phyloP scores from a whole-genome alignment of 148 eudicot species.

The Nyssa sinensis region DNA sequence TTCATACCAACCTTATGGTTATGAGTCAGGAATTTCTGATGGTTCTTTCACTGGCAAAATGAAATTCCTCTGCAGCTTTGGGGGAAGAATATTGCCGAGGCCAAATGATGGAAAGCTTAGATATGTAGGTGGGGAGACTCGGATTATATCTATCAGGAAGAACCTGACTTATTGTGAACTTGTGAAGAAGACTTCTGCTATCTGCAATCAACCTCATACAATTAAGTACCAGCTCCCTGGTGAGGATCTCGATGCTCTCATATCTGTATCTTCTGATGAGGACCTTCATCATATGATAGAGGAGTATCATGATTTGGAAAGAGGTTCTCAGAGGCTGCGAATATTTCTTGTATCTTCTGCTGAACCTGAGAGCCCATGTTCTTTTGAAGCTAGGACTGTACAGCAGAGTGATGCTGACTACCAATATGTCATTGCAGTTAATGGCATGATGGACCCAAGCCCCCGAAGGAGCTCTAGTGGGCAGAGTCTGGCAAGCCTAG shows the following conservation, averaged over 20 bases:
- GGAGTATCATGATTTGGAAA: slow-evolving; percentile 80
- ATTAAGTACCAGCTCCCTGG: slow-evolving; percentile 93
- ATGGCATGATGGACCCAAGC: slow-evolving; percentile 55
- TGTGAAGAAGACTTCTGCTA: slow-evolving; percentile 55
- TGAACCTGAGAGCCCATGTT: slow-evolving; percentile 56
- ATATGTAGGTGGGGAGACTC: slow-evolving; percentile 94
- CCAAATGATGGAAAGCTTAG: slow-evolving; percentile 87
- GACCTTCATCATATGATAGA: slow-evolving; percentile 91
- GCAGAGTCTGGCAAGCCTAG: slow-evolving; percentile 40
- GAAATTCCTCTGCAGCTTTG: slow-evolving; percentile 92
- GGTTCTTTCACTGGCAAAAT: slow-evolving; percentile 52
- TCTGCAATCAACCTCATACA: slow-evolving; percentile 63
- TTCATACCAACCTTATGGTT: slow-evolving; percentile 18
- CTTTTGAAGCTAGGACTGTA: slow-evolving; percentile 32
- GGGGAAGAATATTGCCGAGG: slow-evolving; percentile 89
- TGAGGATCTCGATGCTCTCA: slow-evolving; percentile 93
- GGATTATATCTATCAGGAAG: slow-evolving; percentile 67
- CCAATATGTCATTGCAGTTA: slow-evolving; percentile 81
- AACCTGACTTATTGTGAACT: slow-evolving; percentile 65
- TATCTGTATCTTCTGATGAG: slow-evolving; percentile 86
- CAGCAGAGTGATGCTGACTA: slow-evolving; percentile 60
- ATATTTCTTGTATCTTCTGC: slow-evolving; percentile 57
- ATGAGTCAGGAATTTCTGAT: slow-evolving; percentile 38
- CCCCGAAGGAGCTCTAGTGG: slow-evolving; percentile 50
- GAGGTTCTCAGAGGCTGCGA: slow-evolving; percentile 63